Conservation (phyloP, 1,284 basidiomycete species). For the Termitomyces sp. region DNA sequence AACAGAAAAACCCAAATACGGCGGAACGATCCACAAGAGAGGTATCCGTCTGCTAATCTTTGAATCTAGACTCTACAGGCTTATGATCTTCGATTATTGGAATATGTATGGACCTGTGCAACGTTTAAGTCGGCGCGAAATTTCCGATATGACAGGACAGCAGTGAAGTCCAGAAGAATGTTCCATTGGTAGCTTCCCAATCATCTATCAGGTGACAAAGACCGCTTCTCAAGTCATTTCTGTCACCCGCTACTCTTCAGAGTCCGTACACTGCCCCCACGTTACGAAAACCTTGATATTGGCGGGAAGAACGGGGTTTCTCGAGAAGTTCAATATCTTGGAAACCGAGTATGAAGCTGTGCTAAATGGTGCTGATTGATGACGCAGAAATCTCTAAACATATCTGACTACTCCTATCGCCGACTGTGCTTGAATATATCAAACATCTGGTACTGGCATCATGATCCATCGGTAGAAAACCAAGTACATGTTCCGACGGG, state of each 20-base stretch:
- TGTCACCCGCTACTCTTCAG: background rate
- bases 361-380: background rate
- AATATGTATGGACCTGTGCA: background rate
- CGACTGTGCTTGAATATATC: background rate
- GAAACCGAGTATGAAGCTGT: background rate
- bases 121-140: background rate
- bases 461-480: background rate
- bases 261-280: background rate
- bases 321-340: background rate
- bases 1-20: background rate
- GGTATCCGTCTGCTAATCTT: background rate
- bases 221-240: background rate
- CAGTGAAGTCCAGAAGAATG: background rate
- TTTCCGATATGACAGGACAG: background rate
- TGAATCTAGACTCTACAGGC: background rate
- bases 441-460: background rate
- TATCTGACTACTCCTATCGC: background rate
- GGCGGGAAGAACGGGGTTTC: background rate
- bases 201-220: conserved; percentile 1
- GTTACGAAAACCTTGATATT: background rate
- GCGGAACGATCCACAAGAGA: background rate
- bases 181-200: background rate
- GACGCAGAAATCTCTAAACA: background rate
- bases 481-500: background rate
- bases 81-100: background rate